Conservation (phyloP, 805 yeast genomes). For the Ogataea kodamae region DNA sequence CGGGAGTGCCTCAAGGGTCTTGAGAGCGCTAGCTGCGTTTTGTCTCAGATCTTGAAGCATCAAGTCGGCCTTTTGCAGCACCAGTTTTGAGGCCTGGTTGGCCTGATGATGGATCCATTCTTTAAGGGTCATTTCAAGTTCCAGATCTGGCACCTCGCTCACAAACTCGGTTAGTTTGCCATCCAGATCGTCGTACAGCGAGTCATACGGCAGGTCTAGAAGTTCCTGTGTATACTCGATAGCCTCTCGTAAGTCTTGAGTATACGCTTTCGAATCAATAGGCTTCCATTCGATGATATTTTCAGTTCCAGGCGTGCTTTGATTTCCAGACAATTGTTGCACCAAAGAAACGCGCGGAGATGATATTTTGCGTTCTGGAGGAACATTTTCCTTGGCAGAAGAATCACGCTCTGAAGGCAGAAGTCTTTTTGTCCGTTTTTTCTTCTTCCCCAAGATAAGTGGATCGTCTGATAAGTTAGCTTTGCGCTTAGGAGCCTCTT, state of each 20-base stretch:
- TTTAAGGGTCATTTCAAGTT: conserved; percentile 63
- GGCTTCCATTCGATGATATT: conserved; percentile 1
- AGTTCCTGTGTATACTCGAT: conserved; percentile 26
- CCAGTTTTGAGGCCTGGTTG: conserved; percentile 45
- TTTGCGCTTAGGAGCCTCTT: background rate
- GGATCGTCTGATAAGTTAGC: conserved; percentile 23
- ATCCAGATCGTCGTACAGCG: conserved; percentile 56
- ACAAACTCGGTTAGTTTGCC: conserved; percentile 64
- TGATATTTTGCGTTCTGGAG: background rate
- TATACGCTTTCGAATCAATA: conserved; percentile 17
- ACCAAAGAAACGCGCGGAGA: background rate
- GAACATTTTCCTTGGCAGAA: conserved; percentile 1
- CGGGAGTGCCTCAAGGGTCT: conserved; percentile 37
- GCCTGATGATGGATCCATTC: conserved; percentile 66
- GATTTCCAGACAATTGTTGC: conserved; percentile 15
- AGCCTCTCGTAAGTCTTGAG: conserved; percentile 33
- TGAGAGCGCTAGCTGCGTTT: conserved; percentile 51
- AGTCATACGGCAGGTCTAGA: conserved; percentile 33
- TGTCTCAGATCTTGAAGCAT: conserved; percentile 46
- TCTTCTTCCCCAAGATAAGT: conserved; percentile 11
- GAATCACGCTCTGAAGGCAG: background rate
- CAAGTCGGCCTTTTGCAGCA: conserved; percentile 43
- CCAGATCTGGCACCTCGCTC: conserved; percentile 65
- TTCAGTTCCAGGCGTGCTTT: conserved; percentile 20
- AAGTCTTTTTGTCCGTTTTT: conserved; percentile 1